Conservation (phyloP, 495 filamentous ascomycete species). For the Penicillium ucsense region DNA sequence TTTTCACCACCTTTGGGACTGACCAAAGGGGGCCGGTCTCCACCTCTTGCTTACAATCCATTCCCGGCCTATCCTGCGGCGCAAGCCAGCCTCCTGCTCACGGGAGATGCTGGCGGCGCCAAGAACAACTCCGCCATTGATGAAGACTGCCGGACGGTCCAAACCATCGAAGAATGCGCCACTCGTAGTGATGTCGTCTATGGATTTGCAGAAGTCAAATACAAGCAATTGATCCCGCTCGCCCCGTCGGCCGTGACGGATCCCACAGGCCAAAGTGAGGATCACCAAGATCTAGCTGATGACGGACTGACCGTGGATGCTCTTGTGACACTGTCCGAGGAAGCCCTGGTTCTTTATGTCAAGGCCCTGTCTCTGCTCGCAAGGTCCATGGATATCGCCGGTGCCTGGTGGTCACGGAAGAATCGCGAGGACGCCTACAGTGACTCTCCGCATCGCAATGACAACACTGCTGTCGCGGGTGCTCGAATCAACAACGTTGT, state of each 20-base stretch:
- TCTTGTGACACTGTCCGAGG: conserved; percentile 77
- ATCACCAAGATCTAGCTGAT: conserved; percentile 22
- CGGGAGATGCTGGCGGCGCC: conserved; percentile 46
- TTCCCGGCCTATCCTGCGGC: conserved; percentile 77
- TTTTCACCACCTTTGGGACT: conserved; percentile 62
- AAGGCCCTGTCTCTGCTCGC: conserved; percentile 82
- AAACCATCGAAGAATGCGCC: conserved; percentile 81
- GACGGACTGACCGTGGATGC: conserved; percentile 69
- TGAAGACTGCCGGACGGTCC: conserved; percentile 69
- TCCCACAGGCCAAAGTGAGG: conserved; percentile 27
- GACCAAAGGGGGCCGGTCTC: conserved; percentile 56
- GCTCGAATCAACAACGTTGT: conserved; percentile 83
- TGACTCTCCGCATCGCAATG: conserved; percentile 29
- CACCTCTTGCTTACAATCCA: conserved; percentile 66
- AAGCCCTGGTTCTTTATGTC: conserved; percentile 91
- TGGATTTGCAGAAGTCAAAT: conserved; percentile 96
- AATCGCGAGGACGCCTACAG: conserved; percentile 53
- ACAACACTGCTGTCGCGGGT: conserved; percentile 45
- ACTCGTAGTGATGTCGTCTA: conserved; percentile 91
- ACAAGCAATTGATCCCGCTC: conserved; percentile 84
- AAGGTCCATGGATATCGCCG: conserved; percentile 94
- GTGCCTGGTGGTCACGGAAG: conserved; percentile 80
- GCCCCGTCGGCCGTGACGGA: conserved; percentile 60
- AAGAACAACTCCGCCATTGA: conserved; percentile 53
- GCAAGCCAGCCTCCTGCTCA: conserved; percentile 47